These are phyloP conservation scores for Psilocybe tampanensis DNA, from an alignment of 768 basidiomycete species.

Conservation along the genomic window DNA sequence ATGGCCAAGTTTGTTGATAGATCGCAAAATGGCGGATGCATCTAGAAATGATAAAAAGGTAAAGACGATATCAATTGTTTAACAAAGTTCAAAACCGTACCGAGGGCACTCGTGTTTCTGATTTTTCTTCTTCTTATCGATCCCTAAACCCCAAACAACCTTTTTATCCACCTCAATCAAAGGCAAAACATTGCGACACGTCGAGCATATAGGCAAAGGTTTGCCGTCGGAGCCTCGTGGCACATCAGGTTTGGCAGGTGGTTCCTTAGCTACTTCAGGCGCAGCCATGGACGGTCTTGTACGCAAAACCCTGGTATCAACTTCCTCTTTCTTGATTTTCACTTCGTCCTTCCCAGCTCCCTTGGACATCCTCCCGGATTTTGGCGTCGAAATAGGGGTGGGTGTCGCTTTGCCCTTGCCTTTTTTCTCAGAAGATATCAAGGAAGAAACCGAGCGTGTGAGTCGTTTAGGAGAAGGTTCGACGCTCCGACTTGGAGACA, in stretches of 20 bases:
- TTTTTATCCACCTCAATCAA: constrained; percentile 76
- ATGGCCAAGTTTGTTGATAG: constrained; percentile 73
- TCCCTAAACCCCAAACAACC: constrained; percentile 71
- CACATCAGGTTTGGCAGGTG: constrained; percentile 38
- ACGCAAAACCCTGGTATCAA: constrained; percentile 54
- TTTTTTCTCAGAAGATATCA: constrained; percentile 27
- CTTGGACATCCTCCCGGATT: constrained; percentile 21
- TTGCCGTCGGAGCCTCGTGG: constrained; percentile 67
- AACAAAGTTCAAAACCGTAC: constrained; percentile 40
- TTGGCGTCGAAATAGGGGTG: constrained; percentile 32
- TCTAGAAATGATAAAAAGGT: constrained; percentile 34
- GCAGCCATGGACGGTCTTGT: constrained; percentile 42
- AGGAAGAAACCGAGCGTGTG: constrained; percentile 35
- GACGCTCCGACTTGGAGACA: constrained; percentile 14
- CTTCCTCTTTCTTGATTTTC: constrained; percentile 52
- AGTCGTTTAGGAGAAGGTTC: constrained; percentile 28
- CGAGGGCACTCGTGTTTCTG: constrained; percentile 74
- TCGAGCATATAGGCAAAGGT: constrained; percentile 69
- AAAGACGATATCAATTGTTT: not conserved
- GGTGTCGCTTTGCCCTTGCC: constrained; percentile 44
- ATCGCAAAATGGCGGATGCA: constrained; percentile 84
- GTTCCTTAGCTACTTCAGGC: constrained; percentile 38
- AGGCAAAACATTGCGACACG: constrained; percentile 71
- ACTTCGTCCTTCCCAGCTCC: constrained; percentile 30
- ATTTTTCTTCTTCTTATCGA: constrained; percentile 63